Conservation (phyloP, 1,139 yeast species). For the Kluyveromyces marxianus region DNA sequence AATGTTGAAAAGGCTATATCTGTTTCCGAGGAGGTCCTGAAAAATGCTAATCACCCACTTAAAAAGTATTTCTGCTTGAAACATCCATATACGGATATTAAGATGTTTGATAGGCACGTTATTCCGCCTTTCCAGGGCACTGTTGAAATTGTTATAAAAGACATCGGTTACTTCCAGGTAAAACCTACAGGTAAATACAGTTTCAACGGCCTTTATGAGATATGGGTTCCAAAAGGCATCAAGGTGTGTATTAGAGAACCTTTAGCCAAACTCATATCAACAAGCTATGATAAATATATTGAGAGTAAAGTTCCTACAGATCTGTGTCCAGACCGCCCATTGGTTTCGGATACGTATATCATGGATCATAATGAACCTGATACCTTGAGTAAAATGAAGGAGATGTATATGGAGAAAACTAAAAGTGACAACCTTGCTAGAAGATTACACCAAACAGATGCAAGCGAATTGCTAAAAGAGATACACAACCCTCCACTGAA, state of each 20-base stretch:
- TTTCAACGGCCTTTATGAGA: conserved; percentile 34
- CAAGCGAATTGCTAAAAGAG: conserved; percentile 12
- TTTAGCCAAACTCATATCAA: conserved; percentile 16
- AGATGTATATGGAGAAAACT: conserved; percentile 23
- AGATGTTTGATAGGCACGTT: conserved; percentile 37
- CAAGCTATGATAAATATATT: conserved; percentile 10
- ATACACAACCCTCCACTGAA: conserved; percentile 16
- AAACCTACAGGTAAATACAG: conserved; percentile 53
- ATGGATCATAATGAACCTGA: conserved; percentile 19
- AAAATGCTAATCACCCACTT: conserved; percentile 22
- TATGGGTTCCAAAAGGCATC: conserved; percentile 45
- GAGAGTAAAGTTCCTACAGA: conserved; percentile 11
- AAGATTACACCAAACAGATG: conserved; percentile 15
- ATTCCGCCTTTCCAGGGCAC: conserved; percentile 66
- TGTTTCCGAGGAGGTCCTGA: conserved; percentile 24
- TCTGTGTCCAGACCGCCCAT: conserved; percentile 20
- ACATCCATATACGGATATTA: conserved; percentile 29
- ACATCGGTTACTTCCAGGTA: conserved; percentile 59
- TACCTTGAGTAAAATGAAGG: conserved; percentile 17
- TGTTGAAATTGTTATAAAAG: conserved; percentile 60
- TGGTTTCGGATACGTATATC: conserved; percentile 24
- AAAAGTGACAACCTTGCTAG: conserved; percentile 16
- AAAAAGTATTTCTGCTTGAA: conserved; percentile 32
- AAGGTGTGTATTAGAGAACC: conserved; percentile 38
- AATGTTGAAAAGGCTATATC: conserved; percentile 27